Evolutionary conservation across 352 stramenopile species (phyloP).

Genomic region (Globisporangium canariense): DNA sequence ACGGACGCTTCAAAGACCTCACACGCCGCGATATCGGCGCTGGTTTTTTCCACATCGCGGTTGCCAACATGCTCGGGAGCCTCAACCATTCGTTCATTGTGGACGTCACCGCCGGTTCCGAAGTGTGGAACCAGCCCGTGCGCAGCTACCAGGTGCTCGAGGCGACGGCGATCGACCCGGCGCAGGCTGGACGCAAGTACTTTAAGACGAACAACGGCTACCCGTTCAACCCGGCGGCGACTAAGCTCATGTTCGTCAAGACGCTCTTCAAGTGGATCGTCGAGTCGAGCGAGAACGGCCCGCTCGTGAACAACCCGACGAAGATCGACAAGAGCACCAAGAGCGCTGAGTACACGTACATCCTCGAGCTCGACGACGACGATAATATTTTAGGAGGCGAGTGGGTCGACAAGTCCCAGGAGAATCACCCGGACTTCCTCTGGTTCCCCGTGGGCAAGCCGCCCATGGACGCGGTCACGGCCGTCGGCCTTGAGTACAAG

Average conservation of each 20-base stretch:
- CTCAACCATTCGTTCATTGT: conserved; percentile 50
- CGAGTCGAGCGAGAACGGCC: conserved; percentile 45
- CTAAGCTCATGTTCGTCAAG: conserved; percentile 42
- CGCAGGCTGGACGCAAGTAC: conserved; percentile 32
- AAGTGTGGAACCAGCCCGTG: conserved; percentile 58
- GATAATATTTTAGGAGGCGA: conserved; percentile 66
- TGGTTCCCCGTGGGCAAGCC: conserved; percentile 55
- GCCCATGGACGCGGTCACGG: conserved; percentile 29
- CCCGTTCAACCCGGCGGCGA: conserved; percentile 53
- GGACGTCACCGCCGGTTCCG: conserved; percentile 46
- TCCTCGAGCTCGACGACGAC: conserved; percentile 53
- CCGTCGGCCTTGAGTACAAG: conserved; percentile 37
- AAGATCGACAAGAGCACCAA: conserved; percentile 48
- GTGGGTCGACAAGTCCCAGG: conserved; percentile 47
- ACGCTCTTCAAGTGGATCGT: conserved; percentile 55
- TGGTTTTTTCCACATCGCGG: conserved; percentile 54
- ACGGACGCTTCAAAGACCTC: conserved; percentile 40
- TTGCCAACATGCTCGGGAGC: conserved; percentile 46
- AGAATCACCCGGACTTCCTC: conserved; percentile 64
- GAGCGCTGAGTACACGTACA: conserved; percentile 53
- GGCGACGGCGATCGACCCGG: conserved; percentile 28
- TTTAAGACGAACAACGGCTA: conserved; percentile 39
- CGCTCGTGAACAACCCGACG: conserved; percentile 33
- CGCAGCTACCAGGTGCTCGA: conserved; percentile 42
- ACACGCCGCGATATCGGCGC: conserved; percentile 41